Conservation (phyloP, 805 yeast genomes). For the Saturnispora quitensis region DNA sequence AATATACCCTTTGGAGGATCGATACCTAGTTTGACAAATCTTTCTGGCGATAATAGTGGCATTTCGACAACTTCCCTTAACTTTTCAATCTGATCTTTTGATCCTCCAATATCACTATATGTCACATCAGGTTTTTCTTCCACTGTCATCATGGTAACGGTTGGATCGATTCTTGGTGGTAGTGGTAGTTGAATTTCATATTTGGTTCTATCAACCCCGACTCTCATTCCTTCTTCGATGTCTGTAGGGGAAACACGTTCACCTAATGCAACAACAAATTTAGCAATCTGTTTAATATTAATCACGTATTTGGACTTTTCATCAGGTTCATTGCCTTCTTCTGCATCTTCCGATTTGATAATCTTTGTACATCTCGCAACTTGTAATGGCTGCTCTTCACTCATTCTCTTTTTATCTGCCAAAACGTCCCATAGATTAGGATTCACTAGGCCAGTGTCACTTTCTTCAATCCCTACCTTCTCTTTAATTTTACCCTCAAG, state of each 20-base stretch:
- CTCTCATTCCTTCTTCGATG: slow-evolving; percentile 99
- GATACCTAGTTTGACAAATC: slow-evolving; percentile 93
- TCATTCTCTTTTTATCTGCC: slow-evolving; percentile 91
- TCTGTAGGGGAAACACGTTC: slow-evolving; percentile 97
- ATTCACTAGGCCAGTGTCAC: slow-evolving; percentile 96
- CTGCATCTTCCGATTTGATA: slow-evolving; percentile 50
- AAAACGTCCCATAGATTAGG: slow-evolving; percentile 96
- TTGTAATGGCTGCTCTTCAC: slow-evolving; percentile 91
- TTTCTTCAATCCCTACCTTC: slow-evolving; percentile 87
- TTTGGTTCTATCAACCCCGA: slow-evolving; percentile 95
- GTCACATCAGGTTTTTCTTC: slow-evolving; percentile 99
- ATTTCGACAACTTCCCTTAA: slow-evolving; percentile 92
- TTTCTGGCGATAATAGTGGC: slow-evolving; percentile 89
- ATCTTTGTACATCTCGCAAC: slow-evolving; percentile 98
- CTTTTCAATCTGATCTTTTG: slow-evolving; percentile 96
- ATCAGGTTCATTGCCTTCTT: slow-evolving; percentile 35
- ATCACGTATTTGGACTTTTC: slow-evolving; percentile 89
- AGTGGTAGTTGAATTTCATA: slow-evolving; percentile 95
- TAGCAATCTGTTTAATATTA: slow-evolving; percentile 95
- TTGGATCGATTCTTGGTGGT: slow-evolving; percentile 96
- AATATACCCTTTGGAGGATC: slow-evolving; percentile 99
- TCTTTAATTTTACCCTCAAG: slow-evolving; percentile 86
- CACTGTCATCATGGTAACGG: slow-evolving; percentile 99
- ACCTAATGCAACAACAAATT: slow-evolving; percentile 93
- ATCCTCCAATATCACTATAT: slow-evolving; percentile 96